Percentiles rank a stretch among this genome's conserved stretches.
Evolutionary conservation across 768 basidiomycete species (phyloP).

Genomic region (Naganishia vishniacii): DNA sequence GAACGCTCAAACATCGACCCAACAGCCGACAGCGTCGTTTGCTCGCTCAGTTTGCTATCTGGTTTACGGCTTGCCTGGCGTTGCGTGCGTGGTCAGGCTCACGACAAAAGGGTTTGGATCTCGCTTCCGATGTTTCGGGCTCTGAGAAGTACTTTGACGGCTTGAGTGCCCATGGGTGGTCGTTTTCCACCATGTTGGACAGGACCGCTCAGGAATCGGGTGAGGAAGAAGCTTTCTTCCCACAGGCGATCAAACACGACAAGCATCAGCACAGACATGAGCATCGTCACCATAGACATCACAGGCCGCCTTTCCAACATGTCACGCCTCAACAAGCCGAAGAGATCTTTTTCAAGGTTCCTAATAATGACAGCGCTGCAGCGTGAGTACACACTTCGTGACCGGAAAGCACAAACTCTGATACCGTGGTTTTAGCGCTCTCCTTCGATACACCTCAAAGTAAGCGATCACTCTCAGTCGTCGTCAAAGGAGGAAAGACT

Average conservation of each 20-base stretch:
- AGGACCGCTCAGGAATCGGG: background rate
- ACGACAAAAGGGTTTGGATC: background rate
- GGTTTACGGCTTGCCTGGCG: background rate
- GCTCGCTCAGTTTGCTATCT: background rate
- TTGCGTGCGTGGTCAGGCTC: background rate
- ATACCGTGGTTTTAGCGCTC: conserved; percentile 32
- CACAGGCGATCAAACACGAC: background rate
- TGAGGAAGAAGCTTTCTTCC: background rate
- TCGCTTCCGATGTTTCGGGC: background rate
- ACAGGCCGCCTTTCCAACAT: conserved; percentile 5
- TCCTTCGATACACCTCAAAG: conserved; percentile 38
- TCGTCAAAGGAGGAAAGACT: background rate
- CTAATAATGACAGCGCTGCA: conserved; percentile 40
- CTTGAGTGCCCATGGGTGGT: conserved; percentile 12
- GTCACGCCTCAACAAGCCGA: conserved; percentile 36
- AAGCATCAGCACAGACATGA: conserved; percentile 1
- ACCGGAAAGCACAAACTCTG: background rate
- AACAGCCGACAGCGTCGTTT: background rate
- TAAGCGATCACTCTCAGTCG: background rate
- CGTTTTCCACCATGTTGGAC: conserved; percentile 1
- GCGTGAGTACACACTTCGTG: conserved; percentile 33
- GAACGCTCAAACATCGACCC: background rate
- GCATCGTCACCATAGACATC: conserved; percentile 14
- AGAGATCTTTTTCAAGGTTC: conserved; percentile 42
- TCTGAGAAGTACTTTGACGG: background rate